phyloP scores from a whole-genome alignment of 163 green algal species.

The Scenedesmus sp. region DNA sequence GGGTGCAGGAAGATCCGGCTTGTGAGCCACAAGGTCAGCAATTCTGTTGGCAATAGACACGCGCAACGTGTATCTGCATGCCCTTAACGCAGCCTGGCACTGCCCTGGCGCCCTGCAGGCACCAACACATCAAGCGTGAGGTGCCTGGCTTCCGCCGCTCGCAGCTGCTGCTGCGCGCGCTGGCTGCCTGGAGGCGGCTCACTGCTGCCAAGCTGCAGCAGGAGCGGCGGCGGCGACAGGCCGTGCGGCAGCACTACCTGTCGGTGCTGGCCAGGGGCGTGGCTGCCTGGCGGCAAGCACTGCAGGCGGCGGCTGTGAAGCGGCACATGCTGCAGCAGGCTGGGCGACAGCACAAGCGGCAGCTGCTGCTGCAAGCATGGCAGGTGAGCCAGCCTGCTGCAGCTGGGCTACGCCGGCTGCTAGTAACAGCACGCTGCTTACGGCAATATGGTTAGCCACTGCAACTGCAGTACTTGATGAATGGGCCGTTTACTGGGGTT shows the following conservation, averaged over 20 bases:
- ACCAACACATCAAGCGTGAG: background rate
- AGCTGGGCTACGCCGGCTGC: too few relatives aligned
- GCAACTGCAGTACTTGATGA: too few relatives aligned
- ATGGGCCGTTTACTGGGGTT: too few relatives aligned
- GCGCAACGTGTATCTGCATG: too few relatives aligned
- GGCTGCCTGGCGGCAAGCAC: background rate
- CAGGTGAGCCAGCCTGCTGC: background rate
- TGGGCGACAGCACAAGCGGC: background rate
- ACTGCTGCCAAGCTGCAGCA: background rate
- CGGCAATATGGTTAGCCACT: too few relatives aligned
- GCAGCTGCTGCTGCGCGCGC: background rate
- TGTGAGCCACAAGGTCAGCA: background rate
- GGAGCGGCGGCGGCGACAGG: background rate
- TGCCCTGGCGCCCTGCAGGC: background rate
- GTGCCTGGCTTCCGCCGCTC: background rate
- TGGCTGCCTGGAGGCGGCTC: background rate
- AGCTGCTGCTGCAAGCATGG: background rate
- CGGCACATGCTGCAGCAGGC: background rate
- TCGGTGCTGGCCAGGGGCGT: background rate
- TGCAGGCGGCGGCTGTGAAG: background rate
- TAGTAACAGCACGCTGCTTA: too few relatives aligned
- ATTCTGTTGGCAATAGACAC: background rate
- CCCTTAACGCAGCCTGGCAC: too few relatives aligned
- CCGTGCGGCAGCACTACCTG: conserved; percentile 7
- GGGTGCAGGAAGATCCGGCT: background rate